Percentiles rank a stretch among this genome's conserved stretches.
phyloP scores from a whole-genome alignment of 2,329 filamentous ascomycete genomes.

The Fusarium guadeloupense region DNA sequence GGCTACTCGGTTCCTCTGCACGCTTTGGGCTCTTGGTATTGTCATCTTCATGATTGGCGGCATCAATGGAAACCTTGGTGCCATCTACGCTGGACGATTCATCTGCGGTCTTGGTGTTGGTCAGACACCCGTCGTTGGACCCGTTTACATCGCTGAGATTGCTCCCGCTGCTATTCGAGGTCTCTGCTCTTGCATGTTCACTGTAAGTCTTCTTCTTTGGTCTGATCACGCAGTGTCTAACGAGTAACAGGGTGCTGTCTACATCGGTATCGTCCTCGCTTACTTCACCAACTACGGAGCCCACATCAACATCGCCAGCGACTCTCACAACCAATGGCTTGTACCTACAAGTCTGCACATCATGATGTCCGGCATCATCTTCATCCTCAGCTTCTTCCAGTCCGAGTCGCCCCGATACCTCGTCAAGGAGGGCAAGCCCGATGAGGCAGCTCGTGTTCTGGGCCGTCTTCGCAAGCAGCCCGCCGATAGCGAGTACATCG shows the following conservation, averaged over 20 bases:
- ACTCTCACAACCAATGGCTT: slow-evolving; percentile 63
- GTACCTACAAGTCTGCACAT: slow-evolving; percentile 79
- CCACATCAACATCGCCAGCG: slow-evolving; percentile 58
- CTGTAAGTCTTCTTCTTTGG: slow-evolving; percentile 8
- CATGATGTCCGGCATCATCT: slow-evolving; percentile 79
- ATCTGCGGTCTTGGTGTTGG: slow-evolving; percentile 73
- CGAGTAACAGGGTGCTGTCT: slow-evolving; percentile 60
- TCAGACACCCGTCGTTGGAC: slow-evolving; percentile 72
- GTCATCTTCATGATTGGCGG: slow-evolving; percentile 64
- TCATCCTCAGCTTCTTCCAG: slow-evolving; percentile 73
- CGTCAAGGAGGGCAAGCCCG: slow-evolving; percentile 69
- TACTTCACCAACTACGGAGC: slow-evolving; percentile 79
- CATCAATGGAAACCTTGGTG: slow-evolving; percentile 61
- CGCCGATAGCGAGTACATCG: slow-evolving; percentile 67
- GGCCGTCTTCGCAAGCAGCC: slow-evolving; percentile 67
- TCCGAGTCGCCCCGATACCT: slow-evolving; percentile 77
- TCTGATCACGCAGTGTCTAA: background rate
- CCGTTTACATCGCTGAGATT: slow-evolving; percentile 78
- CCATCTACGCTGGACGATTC: slow-evolving; percentile 72
- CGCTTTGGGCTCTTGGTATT: slow-evolving; percentile 67
- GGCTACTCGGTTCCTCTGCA: slow-evolving; percentile 67
- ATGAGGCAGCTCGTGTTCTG: slow-evolving; percentile 66
- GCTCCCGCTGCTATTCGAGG: slow-evolving; percentile 75
- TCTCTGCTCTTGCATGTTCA: slow-evolving; percentile 71
- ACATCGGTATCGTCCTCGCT: slow-evolving; percentile 79